Evolutionary conservation across 768 basidiomycete genomes (phyloP).

Genomic region (Termitomyces sp.): DNA sequence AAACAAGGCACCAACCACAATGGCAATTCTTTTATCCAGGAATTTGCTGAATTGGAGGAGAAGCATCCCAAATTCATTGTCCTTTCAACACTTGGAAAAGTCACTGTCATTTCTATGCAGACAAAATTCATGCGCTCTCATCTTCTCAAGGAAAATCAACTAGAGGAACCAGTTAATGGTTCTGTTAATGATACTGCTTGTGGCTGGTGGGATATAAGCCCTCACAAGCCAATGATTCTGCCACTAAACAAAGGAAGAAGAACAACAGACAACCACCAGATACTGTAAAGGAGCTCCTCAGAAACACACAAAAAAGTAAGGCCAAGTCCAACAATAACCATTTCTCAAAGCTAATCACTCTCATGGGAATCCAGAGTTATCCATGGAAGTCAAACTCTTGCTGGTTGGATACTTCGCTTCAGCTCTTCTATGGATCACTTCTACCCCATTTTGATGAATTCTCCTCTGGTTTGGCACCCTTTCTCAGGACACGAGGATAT

Average conservation of each 20-base stretch:
- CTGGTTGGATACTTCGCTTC: no score
- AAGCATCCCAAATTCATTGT: conserved; percentile 21
- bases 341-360: no score
- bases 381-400: no score
- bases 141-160: conserved; percentile 19
- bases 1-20: background rate
- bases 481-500: background rate
- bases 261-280: no score
- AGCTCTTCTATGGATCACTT: no score
- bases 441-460: no score
- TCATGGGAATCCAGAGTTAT: no score
- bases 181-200: conserved; percentile 33
- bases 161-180: conserved; percentile 25
- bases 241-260: no score
- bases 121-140: conserved; percentile 24
- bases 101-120: conserved; percentile 25
- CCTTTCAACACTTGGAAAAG: conserved; percentile 9
- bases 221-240: no score
- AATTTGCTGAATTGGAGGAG: conserved; percentile 9
- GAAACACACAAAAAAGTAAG: no score
- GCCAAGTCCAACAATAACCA: no score
- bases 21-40: conserved; percentile 12
- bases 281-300: no score
- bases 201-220: conserved; percentile 26
- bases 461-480: background rate